Percentiles rank a stretch among this genome's conserved stretches.
Conservation (phyloP, 2,329 filamentous ascomycete genomes). For the Gnomoniopsis smithogilvyi region DNA sequence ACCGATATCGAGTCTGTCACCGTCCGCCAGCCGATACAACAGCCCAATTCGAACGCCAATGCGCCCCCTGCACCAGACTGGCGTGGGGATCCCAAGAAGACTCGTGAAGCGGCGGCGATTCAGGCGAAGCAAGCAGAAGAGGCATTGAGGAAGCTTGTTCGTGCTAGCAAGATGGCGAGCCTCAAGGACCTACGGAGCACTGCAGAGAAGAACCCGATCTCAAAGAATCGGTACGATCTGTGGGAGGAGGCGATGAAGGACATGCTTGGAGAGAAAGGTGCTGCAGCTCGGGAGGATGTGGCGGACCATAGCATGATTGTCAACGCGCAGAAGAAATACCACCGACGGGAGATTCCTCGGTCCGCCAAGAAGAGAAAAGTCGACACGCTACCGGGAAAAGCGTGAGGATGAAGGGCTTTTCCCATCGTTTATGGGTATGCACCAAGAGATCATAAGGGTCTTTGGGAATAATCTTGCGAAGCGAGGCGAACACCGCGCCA, state of each 20-base stretch:
- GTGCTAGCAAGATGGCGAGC: slow-evolving; percentile 61
- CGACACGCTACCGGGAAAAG: slow-evolving; percentile 24
- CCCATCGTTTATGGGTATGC: too few relatives aligned
- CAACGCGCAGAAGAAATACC: slow-evolving; percentile 51
- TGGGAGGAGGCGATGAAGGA: slow-evolving; percentile 62
- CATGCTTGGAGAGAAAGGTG: slow-evolving; percentile 38
- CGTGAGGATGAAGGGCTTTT: slow-evolving; percentile 5
- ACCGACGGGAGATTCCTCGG: slow-evolving; percentile 51
- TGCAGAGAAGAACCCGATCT: slow-evolving; percentile 49
- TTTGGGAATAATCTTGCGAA: too few relatives aligned
- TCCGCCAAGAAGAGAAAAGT: slow-evolving; percentile 37
- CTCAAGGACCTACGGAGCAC: slow-evolving; percentile 60
- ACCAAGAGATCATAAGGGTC: too few relatives aligned
- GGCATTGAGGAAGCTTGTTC: slow-evolving; percentile 55
- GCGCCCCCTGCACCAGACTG: slow-evolving; percentile 23
- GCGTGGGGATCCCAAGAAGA: slow-evolving; percentile 51
- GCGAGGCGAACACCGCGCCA: too few relatives aligned
- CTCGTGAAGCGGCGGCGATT: slow-evolving; percentile 56
- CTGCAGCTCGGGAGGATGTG: slow-evolving; percentile 39
- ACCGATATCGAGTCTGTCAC: slow-evolving; percentile 35
- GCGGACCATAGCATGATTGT: slow-evolving; percentile 65
- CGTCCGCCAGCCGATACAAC: slow-evolving; percentile 23
- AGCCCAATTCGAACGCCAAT: slow-evolving; percentile 20
- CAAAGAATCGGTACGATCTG: slow-evolving; percentile 53
- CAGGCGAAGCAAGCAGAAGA: slow-evolving; percentile 61